Evolutionary conservation across 176 grass and related monocot genomes (phyloP), one percentile per base, ranked within the genome.

Genomic region (Triticum dicoccoides): DNA sequence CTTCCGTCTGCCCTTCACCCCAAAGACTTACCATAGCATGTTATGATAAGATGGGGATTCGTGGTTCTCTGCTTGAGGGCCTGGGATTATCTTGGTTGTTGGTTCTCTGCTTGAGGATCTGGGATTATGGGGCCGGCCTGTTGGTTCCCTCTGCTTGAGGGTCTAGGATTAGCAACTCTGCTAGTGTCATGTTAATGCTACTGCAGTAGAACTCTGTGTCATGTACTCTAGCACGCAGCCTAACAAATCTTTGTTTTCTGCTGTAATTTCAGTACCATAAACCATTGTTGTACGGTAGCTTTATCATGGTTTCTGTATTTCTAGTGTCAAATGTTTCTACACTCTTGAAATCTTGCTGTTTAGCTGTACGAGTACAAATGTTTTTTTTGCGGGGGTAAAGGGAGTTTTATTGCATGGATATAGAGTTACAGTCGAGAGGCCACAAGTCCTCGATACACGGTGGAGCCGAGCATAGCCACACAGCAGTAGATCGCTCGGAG

Each of bases 21-120:
- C 4, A 27, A n/a, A 63, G 9, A 78, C 21, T 45, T 83, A 37
- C 21, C 34, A 14, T 76, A 56, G 70, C 29, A 70, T 86, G 15
- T 5, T 85, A 9, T 78, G 62, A 56, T 86, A 20, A 45, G 77
- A 72, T 80, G 25, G 51, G 29, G 20, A 47, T 75, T 59, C 25
- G 23, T 84, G 75, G 89, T 84, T 79, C 89, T 87, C 85, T 90
- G 63, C 85, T 91, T 24, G 80, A 87, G 89, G 75, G 80, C 68
- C 44, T 79, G 71, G n/a, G 76, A 21, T 54, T 56, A 32, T 80
- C 9, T 10, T 4, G 15, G 13, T 84, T 80, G 12, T 41, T 74
- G 69, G 68, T 52, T 74, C 54, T 84, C 45, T 85, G 9, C 44
- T 90, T n/a, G 65, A 87, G 89, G 73, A 83, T 58, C 52, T 82